Evolutionary conservation across 495 filamentous ascomycete species (phyloP).

Genomic region (Letharia lupina): DNA sequence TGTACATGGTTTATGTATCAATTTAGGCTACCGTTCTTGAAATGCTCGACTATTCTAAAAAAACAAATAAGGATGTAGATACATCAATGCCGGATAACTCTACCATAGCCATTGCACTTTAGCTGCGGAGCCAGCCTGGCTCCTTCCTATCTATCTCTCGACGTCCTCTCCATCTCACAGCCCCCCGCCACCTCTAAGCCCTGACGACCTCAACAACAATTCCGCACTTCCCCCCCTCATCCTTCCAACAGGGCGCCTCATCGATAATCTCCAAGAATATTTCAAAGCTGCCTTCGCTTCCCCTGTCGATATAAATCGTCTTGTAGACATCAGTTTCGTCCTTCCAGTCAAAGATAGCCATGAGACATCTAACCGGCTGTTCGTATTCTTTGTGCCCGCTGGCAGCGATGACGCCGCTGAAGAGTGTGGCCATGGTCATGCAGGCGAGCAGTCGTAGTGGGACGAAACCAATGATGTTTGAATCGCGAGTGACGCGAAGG

Average conservation of each 20-base stretch:
- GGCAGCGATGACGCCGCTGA: not conserved
- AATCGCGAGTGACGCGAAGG: not conserved
- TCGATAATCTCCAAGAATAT: constrained; percentile 7
- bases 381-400: not conserved
- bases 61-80: not conserved
- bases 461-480: not conserved
- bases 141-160: not conserved
- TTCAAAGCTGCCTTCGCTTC: not conserved
- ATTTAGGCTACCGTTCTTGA: not conserved
- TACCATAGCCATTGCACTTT: not conserved
- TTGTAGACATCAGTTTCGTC: not conserved
- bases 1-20: not conserved
- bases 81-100: not conserved
- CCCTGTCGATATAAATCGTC: not conserved
- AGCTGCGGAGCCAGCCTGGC: not conserved
- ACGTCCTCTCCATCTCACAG: not conserved
- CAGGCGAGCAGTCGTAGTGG: not conserved
- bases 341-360: constrained; percentile 4
- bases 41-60: not conserved
- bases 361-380: not conserved
- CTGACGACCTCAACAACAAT: constrained; percentile 2
- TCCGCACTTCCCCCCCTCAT: constrained; percentile 6
- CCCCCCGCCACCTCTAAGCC: not conserved
- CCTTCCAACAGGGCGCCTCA: constrained; percentile 9
- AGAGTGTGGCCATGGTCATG: constrained; percentile 2